Conservation (phyloP, 371 early-diverging fungal species). For the Zychaea mexicana region DNA sequence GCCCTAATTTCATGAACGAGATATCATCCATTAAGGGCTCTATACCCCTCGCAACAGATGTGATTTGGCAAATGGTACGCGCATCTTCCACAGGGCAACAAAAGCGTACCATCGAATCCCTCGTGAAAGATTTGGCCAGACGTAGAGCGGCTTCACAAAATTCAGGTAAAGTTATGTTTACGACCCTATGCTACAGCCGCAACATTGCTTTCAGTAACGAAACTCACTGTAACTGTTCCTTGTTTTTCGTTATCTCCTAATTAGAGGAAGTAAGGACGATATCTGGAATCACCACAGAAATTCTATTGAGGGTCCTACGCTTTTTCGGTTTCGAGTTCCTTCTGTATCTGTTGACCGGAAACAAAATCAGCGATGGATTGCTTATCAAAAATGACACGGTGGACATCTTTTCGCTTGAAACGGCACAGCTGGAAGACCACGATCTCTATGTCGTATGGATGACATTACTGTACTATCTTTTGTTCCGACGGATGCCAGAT, state of each 20-base stretch:
- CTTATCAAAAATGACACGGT: slow-evolving; percentile 11
- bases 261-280: background rate
- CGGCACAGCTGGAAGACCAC: slow-evolving; percentile 21
- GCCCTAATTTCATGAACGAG: slow-evolving; percentile 5
- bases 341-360: slow-evolving; percentile 15
- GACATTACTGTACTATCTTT: slow-evolving; percentile 27
- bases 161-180: background rate
- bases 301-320: slow-evolving; percentile 22
- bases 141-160: slow-evolving; percentile 1
- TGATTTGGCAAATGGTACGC: slow-evolving; percentile 30
- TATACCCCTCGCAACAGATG: slow-evolving; percentile 25
- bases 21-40: slow-evolving; percentile 5
- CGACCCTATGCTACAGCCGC: background rate
- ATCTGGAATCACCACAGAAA: slow-evolving; percentile 26
- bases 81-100: background rate
- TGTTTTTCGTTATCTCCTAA: too few relatives aligned
- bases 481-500: slow-evolving; percentile 21
- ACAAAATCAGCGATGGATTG: background rate
- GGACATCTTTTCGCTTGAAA: slow-evolving; percentile 21
- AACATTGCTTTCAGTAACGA: too few relatives aligned
- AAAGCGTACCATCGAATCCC: background rate
- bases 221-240: too few relatives aligned
- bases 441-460: slow-evolving; percentile 39
- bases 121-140: background rate
- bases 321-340: slow-evolving; percentile 15